phyloP scores from a whole-genome alignment of 176 grass and related monocot species.

The Pontederia crassipes region DNA sequence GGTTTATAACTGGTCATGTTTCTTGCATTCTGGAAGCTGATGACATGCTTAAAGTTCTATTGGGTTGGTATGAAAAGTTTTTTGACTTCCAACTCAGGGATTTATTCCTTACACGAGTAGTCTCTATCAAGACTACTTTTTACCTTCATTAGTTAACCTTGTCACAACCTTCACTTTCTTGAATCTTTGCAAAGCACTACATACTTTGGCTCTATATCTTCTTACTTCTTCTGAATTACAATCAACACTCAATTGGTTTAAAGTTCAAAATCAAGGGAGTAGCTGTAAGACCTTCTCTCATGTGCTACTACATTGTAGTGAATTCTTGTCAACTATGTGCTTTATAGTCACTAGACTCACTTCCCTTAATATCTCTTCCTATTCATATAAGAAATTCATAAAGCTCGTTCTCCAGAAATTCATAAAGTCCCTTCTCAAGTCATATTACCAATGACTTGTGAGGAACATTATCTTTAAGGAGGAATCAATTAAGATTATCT shows the following conservation, averaged over 20 bases:
- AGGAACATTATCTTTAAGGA: too few species aligned
- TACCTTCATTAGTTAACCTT: slow-evolving; percentile 4
- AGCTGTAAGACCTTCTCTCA: slow-evolving; percentile 41
- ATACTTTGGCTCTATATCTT: slow-evolving; percentile 89
- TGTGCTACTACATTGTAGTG: neutral
- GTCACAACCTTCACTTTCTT: neutral
- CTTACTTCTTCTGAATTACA: slow-evolving; percentile 71
- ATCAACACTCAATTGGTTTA: slow-evolving; percentile 67
- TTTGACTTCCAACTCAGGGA: slow-evolving; percentile 55
- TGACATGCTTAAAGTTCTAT: slow-evolving; percentile 67
- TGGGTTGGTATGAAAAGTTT: slow-evolving; percentile 90
- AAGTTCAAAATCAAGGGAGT: slow-evolving; percentile 97
- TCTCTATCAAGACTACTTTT: too few species aligned
- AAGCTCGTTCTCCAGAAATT: too few species aligned
- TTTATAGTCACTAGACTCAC: neutral
- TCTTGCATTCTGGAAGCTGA: slow-evolving; percentile 36
- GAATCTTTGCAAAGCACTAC: slow-evolving; percentile 56
- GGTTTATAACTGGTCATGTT: slow-evolving; percentile 8
- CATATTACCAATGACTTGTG: slow-evolving; percentile 70
- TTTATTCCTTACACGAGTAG: slow-evolving; percentile 79
- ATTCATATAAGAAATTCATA: slow-evolving; percentile 79
- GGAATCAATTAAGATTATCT: too few species aligned
- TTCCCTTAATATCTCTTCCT: neutral
- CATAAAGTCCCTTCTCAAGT: slow-evolving; percentile 78
- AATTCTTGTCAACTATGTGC: neutral